A percentile compares a stretch with the other conserved stretches of the same genome.
These are phyloP conservation scores for Cnidoscolus chayamansa DNA, from an alignment of 441 rosid genomes.

Conservation along the genomic window DNA sequence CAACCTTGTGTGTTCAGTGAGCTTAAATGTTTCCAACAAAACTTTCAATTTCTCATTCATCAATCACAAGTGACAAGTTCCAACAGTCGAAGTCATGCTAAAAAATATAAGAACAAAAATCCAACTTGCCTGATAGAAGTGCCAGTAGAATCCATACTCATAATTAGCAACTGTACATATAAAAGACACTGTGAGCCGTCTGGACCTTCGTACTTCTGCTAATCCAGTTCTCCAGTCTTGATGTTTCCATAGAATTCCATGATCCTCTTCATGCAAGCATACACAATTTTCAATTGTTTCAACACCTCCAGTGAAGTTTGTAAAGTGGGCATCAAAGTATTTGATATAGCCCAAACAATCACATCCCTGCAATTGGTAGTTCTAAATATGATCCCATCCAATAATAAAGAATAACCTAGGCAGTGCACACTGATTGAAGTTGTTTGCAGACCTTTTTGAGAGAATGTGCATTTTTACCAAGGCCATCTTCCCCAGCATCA, in stretches of 20 bases:
- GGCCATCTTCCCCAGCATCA: constrained; percentile 96
- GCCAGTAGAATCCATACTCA: constrained; percentile 90
- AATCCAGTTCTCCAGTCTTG: constrained; percentile 95
- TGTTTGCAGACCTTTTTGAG: constrained; percentile 64
- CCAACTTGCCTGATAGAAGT: constrained; percentile 78
- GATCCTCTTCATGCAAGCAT: constrained; percentile 93
- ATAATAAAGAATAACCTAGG: constrained; percentile 1
- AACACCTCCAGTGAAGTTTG: constrained; percentile 87
- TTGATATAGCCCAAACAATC: constrained; percentile 86
- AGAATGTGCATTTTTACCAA: constrained; percentile 89
- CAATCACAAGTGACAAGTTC: neutral
- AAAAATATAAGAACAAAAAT: neutral
- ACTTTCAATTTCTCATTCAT: neutral
- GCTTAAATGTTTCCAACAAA: neutral
- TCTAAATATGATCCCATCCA: neutral
- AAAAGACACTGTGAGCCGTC: constrained; percentile 76
- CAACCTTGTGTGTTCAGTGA: neutral
- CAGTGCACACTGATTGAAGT: constrained; percentile 11
- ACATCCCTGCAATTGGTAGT: constrained; percentile 53
- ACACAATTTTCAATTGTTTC: constrained; percentile 90
- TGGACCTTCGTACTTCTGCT: constrained; percentile 88
- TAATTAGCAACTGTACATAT: constrained; percentile 83
- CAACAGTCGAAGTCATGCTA: neutral
- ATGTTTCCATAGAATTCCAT: constrained; percentile 87
- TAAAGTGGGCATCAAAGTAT: constrained; percentile 87